A percentile compares a stretch with the other conserved stretches of the same genome.
Evolutionary conservation across 805 yeast species (phyloP).

Genomic region (Priceomyces melissophilus): DNA sequence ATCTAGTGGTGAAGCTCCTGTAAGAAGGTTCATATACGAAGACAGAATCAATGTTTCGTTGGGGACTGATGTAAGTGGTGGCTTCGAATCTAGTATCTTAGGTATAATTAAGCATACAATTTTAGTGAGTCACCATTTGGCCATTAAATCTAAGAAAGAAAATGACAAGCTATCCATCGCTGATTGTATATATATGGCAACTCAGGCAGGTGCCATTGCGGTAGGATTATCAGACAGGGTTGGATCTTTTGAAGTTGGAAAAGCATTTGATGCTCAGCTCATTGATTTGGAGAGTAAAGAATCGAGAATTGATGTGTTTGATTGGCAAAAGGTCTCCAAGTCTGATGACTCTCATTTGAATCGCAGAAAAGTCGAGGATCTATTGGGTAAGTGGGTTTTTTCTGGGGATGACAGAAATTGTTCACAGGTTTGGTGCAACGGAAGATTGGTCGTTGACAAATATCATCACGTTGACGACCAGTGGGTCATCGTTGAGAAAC

Average conservation of each 20-base stretch:
- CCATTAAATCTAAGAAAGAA: conserved; percentile 35
- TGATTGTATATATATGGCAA: conserved; percentile 78
- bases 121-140: conserved; percentile 38
- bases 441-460: conserved; percentile 55
- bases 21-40: conserved; percentile 59
- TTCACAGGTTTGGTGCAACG: conserved; percentile 76
- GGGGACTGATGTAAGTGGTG: conserved; percentile 44
- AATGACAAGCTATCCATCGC: conserved; percentile 54
- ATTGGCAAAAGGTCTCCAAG: conserved; percentile 56
- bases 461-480: not conserved
- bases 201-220: conserved; percentile 86
- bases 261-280: conserved; percentile 79
- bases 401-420: conserved; percentile 93
- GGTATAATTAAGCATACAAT: conserved; percentile 31
- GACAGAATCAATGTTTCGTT: conserved; percentile 71
- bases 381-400: conserved; percentile 87
- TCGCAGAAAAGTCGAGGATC: conserved; percentile 43
- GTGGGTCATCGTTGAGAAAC: conserved; percentile 4
- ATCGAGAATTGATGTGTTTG: conserved; percentile 71
- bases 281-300: conserved; percentile 54
- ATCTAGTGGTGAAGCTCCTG: conserved; percentile 87
- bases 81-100: conserved; percentile 39
- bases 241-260: conserved; percentile 76
- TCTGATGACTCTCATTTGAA: conserved; percentile 8
- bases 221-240: conserved; percentile 52